phyloP scores from a whole-genome alignment of 306 rosid species.

The Crotalaria pallida region DNA sequence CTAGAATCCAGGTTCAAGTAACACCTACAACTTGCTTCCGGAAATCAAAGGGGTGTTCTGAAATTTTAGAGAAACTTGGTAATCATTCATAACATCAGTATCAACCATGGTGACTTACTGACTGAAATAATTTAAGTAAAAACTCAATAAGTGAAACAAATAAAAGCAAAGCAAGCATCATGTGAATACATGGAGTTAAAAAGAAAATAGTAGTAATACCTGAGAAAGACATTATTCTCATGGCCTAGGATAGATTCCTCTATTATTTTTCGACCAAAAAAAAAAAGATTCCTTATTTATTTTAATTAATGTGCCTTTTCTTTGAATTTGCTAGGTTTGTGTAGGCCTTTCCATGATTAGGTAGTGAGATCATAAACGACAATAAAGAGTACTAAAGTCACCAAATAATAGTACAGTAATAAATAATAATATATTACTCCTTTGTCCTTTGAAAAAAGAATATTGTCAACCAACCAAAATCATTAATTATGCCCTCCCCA shows the following conservation, averaged over 20 bases:
- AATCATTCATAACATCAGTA: slow-evolving; percentile 10
- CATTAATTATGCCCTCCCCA: background rate
- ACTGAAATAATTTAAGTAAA: no score
- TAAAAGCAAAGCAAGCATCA: background rate
- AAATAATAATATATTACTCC: no score
- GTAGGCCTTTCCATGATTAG: background rate
- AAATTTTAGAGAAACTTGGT: slow-evolving; percentile 24
- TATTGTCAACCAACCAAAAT: background rate
- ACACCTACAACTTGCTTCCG: slow-evolving; percentile 17
- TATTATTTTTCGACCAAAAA: no score
- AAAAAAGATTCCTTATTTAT: background rate
- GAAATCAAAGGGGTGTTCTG: slow-evolving; percentile 40
- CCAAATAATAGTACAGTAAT: background rate
- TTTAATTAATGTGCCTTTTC: background rate
- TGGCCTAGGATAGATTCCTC: background rate
- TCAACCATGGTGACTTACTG: background rate
- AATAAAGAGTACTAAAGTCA: background rate
- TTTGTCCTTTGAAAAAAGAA: background rate
- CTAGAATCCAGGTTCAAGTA: slow-evolving; percentile 18
- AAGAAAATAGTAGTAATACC: slow-evolving; percentile 16
- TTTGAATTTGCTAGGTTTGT: background rate
- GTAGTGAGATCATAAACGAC: background rate
- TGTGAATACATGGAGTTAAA: background rate
- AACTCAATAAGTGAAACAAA: background rate
- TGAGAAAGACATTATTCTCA: slow-evolving; percentile 18